Conservation (phyloP, 805 yeast species). For the Yueomyces sinensis region DNA sequence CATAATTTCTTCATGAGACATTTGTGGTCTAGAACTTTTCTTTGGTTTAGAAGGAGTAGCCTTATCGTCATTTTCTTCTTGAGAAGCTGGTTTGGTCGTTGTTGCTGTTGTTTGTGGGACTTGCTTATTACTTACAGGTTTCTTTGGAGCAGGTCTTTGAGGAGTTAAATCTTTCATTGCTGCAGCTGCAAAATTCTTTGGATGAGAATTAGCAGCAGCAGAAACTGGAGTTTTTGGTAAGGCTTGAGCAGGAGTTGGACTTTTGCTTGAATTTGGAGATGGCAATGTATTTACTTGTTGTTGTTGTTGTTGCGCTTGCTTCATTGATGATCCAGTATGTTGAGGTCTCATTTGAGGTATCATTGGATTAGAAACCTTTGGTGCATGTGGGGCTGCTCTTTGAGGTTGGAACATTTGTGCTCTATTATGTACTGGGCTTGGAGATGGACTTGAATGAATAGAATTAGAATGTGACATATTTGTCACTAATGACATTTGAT, state of each 20-base stretch:
- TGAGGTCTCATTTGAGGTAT: neutral
- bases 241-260: slow-evolving; percentile 1
- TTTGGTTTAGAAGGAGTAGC: slow-evolving; percentile 24
- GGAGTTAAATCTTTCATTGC: slow-evolving; percentile 11
- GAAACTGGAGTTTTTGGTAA: slow-evolving; percentile 12
- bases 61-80: slow-evolving; percentile 7
- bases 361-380: neutral
- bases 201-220: slow-evolving; percentile 19
- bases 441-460: slow-evolving; percentile 1
- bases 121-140: neutral
- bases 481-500: neutral
- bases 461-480: neutral
- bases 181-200: slow-evolving; percentile 28
- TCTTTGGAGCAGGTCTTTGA: slow-evolving; percentile 9
- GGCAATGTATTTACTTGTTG: slow-evolving; percentile 15
- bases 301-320: too few species aligned
- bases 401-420: neutral
- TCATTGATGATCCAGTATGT: too few species aligned
- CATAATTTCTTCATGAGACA: slow-evolving; percentile 83
- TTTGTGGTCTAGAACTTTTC: slow-evolving; percentile 42
- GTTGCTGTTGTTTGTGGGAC: slow-evolving; percentile 19
- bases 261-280: slow-evolving; percentile 6
- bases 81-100: slow-evolving; percentile 13
- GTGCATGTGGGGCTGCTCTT: neutral
- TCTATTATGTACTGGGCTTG: neutral